Conservation (phyloP, 2,329 filamentous ascomycete species). For the Fusarium brevicatenulatum region DNA sequence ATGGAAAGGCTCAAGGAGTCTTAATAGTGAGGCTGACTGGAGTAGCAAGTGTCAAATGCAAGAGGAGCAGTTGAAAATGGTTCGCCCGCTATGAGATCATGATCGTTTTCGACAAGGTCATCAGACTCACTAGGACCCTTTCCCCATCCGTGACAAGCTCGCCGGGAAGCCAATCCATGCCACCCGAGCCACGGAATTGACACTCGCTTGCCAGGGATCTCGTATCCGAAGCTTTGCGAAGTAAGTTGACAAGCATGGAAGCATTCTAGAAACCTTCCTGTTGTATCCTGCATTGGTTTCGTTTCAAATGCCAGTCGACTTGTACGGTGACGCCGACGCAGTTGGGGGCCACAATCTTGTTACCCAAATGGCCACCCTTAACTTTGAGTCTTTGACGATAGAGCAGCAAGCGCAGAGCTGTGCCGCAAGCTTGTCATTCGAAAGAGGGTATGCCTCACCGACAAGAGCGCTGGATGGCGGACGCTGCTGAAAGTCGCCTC, state of each 20-base stretch:
- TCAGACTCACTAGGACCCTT: slow-evolving; percentile 5
- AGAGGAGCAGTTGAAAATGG: slow-evolving; percentile 1
- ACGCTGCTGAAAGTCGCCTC: slow-evolving; percentile 5
- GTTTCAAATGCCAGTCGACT: slow-evolving; percentile 15
- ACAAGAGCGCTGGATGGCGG: slow-evolving; percentile 13
- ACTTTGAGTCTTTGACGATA: slow-evolving; percentile 8
- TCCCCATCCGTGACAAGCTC: slow-evolving; percentile 12
- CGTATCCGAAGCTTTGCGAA: slow-evolving; percentile 9
- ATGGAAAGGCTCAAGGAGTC: slow-evolving; percentile 7
- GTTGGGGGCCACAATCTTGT: slow-evolving; percentile 9
- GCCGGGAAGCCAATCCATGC: slow-evolving; percentile 17
- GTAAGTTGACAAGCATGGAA: slow-evolving; percentile 20
- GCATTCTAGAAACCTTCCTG: slow-evolving; percentile 43
- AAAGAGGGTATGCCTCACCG: slow-evolving; percentile 5
- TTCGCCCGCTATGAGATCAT: slow-evolving; percentile 22
- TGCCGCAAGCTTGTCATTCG: slow-evolving; percentile 22
- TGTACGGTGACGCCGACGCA: slow-evolving; percentile 9
- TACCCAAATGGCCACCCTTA: background rate
- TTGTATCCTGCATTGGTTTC: slow-evolving; percentile 28
- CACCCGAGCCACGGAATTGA: background rate
- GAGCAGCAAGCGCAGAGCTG: slow-evolving; percentile 13
- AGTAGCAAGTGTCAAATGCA: slow-evolving; percentile 6
- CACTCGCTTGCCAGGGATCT: slow-evolving; percentile 18
- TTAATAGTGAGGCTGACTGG: slow-evolving; percentile 29
- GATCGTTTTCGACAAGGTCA: slow-evolving; percentile 3